Conservation (phyloP, 257 asterid genomes). For the Rhazya stricta region DNA sequence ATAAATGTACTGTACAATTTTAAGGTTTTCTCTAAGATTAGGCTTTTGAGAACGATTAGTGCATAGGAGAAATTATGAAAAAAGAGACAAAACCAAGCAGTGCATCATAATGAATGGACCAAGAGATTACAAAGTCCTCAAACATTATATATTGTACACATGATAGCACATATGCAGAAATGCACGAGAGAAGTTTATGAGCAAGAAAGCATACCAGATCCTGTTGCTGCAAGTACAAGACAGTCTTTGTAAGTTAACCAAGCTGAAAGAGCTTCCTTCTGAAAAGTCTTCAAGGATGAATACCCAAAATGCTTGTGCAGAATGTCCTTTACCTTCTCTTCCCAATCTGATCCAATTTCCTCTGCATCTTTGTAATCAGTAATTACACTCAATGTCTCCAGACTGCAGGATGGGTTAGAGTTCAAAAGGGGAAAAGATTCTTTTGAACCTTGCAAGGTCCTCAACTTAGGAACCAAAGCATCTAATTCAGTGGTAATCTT, state of each 20-base stretch:
- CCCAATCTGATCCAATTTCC: conserved; percentile 47
- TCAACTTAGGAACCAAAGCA: conserved; percentile 15
- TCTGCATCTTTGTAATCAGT: conserved; percentile 31
- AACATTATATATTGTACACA: neutral
- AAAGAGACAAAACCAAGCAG: neutral
- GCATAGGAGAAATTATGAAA: neutral
- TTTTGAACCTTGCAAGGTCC: conserved; percentile 16
- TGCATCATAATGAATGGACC: neutral
- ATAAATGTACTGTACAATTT: neutral
- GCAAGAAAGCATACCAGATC: conserved; percentile 53
- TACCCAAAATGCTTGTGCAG: conserved; percentile 50
- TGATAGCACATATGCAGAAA: neutral
- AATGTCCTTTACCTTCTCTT: conserved; percentile 30
- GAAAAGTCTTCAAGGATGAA: conserved; percentile 58
- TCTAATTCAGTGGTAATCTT: conserved; percentile 20
- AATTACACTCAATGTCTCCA: conserved; percentile 12
- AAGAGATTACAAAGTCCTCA: neutral
- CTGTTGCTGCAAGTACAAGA: conserved; percentile 76
- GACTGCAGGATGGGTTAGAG: conserved; percentile 14
- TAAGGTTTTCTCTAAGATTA: neutral
- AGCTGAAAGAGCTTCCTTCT: conserved; percentile 62
- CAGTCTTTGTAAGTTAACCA: conserved; percentile 59
- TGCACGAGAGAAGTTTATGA: neutral
- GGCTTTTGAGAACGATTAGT: neutral
- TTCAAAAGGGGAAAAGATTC: conserved; percentile 19